Evolutionary conservation across 331 rosid genomes (phyloP), one percentile per base, ranked within the genome.

Genomic region (Malus hybrid): DNA sequence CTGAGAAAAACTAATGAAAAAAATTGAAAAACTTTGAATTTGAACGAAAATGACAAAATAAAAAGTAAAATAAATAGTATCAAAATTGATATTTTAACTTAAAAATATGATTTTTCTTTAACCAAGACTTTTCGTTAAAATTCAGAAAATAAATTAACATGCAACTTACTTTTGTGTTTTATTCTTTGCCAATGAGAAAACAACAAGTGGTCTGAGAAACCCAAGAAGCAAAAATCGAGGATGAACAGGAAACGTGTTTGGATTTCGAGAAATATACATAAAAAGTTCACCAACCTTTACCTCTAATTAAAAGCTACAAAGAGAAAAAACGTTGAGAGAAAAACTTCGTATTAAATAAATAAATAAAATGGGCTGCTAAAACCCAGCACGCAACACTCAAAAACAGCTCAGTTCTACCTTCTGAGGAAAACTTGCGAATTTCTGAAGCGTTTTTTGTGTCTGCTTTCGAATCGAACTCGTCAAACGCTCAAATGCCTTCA

Each of bases 241-340:
- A 36, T 5, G 3, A 27, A 73, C 24, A 42, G 29, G 19, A 24
- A 74, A 29, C 10, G 78, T 44, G 60, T 46, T 24, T 16, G 33
- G 52, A 59, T 8, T 0, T 59, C 1, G 57, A 52, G 57, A 7
- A 52, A 2, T 50, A 16, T 6, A 6, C 1, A 52, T 16, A 50
- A 5, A 42, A 69, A 81, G 76, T 75, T 78, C 78, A 71, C 65
- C 28, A 15, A 74, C 75, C 76, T 78, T 36, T 16, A 10, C 11
- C 79, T 59, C 14, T 61, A 44, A 27, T 44, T 12, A 28, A 59
- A 76, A 67, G 5, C 69, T 46, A 13, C 55, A 33, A 55, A 73
- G 55, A 62, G 46, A 6, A 55, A 55, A 5, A 10, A 24, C 50
- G 56, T 32, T 5, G 50, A 48, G 54, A 39, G 69, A 22, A 61